phyloP scores from a whole-genome alignment of 176 grass and related monocot species.

The Triticum dicoccoides region DNA sequence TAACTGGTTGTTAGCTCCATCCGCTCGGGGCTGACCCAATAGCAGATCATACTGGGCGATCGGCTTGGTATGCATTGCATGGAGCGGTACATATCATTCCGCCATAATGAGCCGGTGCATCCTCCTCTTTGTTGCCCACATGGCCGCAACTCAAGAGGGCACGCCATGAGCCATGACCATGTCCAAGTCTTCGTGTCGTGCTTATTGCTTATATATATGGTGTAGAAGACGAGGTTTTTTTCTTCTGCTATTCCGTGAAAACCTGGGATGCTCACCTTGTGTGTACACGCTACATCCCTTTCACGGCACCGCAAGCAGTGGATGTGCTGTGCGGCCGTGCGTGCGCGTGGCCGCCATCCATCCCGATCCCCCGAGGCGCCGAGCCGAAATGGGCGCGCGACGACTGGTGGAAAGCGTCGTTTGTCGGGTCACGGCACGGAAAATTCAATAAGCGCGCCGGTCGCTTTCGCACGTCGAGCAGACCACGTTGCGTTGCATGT shows the following conservation, averaged over 20 bases:
- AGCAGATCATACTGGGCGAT: no score
- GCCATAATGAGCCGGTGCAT: no score
- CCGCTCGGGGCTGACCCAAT: no score
- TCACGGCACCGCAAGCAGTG: background rate
- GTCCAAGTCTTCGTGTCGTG: no score
- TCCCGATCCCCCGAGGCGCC: background rate
- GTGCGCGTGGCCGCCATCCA: background rate
- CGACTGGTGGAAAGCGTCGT: background rate
- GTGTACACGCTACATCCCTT: background rate
- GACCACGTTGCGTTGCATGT: background rate
- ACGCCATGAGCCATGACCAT: no score
- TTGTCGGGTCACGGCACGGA: background rate
- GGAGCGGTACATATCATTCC: no score
- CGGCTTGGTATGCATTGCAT: no score
- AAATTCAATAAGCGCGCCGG: background rate
- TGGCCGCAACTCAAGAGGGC: no score
- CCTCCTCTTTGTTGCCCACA: no score
- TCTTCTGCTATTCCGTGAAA: background rate
- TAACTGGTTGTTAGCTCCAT: no score
- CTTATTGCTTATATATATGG: no score
- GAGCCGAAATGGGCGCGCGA: background rate
- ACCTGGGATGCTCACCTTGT: background rate
- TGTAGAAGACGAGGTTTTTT: background rate
- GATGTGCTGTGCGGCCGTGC: background rate
- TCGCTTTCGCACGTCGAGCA: background rate